Percentiles rank a stretch among this genome's conserved stretches.
These are phyloP conservation scores for Ambrosiella cleistominuta DNA, from an alignment of 2,329 filamentous ascomycete genomes.

Conservation along the genomic window DNA sequence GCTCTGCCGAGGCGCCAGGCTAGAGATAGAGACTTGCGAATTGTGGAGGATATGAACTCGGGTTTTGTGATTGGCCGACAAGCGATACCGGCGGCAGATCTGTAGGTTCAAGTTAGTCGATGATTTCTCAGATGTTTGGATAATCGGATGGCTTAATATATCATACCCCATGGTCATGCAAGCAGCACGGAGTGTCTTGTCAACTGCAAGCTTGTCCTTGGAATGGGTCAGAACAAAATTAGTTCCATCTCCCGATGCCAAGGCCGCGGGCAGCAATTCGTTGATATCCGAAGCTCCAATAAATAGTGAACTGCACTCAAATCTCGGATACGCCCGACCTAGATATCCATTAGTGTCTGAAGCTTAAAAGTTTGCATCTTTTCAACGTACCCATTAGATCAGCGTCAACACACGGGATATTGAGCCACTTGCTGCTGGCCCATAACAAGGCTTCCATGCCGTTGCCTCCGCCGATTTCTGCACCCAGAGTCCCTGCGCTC, in stretches of 20 bases:
- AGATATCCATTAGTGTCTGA: background rate
- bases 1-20: conserved; percentile 32
- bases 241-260: conserved; percentile 16
- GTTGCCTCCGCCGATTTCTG: conserved; percentile 34
- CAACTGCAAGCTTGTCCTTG: conserved; percentile 14
- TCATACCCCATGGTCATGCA: conserved; percentile 13
- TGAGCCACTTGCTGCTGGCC: conserved; percentile 22
- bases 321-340: conserved; percentile 18
- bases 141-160: background rate
- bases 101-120: conserved; percentile 13
- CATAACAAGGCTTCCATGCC: conserved; percentile 26
- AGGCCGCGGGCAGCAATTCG: conserved; percentile 16
- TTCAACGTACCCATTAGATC: conserved; percentile 22
- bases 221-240: conserved; percentile 13
- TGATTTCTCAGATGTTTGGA: background rate
- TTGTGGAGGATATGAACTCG: conserved; percentile 20
- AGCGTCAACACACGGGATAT: conserved; percentile 21
- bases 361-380: background rate
- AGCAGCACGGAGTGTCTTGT: conserved; percentile 11
- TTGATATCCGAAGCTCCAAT: conserved; percentile 19
- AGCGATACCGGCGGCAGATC: conserved; percentile 22
- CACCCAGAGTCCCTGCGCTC: conserved; percentile 7
- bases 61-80: conserved; percentile 19
- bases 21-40: conserved; percentile 22
- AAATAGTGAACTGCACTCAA: conserved; percentile 18